Conservation (phyloP, 176 grass and related monocot species). For the Coix lacrymajobi region DNA sequence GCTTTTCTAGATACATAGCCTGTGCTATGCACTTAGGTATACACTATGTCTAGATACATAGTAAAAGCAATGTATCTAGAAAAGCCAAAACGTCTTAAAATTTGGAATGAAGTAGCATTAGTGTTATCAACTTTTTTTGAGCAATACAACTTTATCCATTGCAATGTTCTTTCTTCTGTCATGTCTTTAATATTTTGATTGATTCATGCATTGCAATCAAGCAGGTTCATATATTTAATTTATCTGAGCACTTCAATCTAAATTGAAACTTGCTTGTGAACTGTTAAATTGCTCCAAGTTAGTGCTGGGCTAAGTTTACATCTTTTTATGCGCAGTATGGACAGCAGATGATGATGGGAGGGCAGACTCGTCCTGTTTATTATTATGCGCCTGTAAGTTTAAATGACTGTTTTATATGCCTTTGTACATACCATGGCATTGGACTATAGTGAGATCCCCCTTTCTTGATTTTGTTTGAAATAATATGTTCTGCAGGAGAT, state of each 20-base stretch:
- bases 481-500: constrained; percentile 36
- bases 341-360: constrained; percentile 68
- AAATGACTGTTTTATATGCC: not conserved
- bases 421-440: not conserved
- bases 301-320: not conserved
- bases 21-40: not conserved
- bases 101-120: not conserved
- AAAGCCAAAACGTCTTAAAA: not conserved
- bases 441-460: not conserved
- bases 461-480: not conserved
- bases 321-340: constrained; percentile 46
- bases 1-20: not conserved
- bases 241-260: not conserved
- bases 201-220: not conserved
- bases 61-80: not conserved
- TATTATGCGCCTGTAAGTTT: constrained; percentile 57
- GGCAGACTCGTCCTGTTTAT: constrained; percentile 55
- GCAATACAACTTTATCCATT: not conserved
- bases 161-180: not conserved
- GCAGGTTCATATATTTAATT: not conserved
- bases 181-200: not conserved
- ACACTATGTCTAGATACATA: not conserved
- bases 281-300: not conserved
- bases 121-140: not conserved
- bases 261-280: not conserved